These are phyloP conservation scores for Bryoerythrophyllum caledonicum DNA, from an alignment of 225 moss, liverwort and hornwort species.

Conservation along the genomic window DNA sequence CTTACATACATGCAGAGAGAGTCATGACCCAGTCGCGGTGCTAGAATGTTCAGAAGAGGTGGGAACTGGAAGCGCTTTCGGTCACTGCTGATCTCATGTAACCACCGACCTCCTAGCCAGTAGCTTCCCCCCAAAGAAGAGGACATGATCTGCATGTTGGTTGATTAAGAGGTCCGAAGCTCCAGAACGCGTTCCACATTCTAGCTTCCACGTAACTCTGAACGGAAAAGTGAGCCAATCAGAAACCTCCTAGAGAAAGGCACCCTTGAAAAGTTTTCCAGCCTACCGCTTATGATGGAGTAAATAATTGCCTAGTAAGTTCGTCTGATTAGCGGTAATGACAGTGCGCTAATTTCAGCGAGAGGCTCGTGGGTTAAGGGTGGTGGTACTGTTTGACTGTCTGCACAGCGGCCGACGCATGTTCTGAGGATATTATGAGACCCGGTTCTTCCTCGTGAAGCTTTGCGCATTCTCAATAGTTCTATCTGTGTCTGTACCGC, in stretches of 20 bases:
- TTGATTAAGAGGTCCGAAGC: not conserved
- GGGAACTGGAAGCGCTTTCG: not conserved
- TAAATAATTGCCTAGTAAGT: not conserved
- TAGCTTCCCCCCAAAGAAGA: no score
- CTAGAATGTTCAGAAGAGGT: not conserved
- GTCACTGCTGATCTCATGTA: not conserved
- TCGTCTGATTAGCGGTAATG: constrained; percentile 27
- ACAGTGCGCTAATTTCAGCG: not conserved
- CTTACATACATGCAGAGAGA: not conserved
- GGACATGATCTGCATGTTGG: constrained; percentile 5
- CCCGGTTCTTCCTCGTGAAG: constrained; percentile 14
- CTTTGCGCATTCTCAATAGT: constrained; percentile 18
- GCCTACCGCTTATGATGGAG: constrained; percentile 6
- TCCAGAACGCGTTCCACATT: constrained; percentile 11
- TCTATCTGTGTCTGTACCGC: constrained; percentile 1
- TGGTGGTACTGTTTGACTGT: constrained; percentile 15
- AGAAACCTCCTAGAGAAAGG: not conserved
- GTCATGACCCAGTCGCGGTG: not conserved
- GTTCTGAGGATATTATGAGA: not conserved
- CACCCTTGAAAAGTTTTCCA: not conserved
- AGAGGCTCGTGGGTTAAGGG: constrained; percentile 9
- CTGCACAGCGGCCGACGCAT: constrained; percentile 18
- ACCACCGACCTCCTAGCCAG: not conserved
- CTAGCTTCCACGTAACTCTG: constrained; percentile 16
- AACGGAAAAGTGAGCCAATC: constrained; percentile 5